These are phyloP conservation scores for Cylindrotheca closterium DNA, from an alignment of 108 stramenopile genomes.

Conservation along the genomic window DNA sequence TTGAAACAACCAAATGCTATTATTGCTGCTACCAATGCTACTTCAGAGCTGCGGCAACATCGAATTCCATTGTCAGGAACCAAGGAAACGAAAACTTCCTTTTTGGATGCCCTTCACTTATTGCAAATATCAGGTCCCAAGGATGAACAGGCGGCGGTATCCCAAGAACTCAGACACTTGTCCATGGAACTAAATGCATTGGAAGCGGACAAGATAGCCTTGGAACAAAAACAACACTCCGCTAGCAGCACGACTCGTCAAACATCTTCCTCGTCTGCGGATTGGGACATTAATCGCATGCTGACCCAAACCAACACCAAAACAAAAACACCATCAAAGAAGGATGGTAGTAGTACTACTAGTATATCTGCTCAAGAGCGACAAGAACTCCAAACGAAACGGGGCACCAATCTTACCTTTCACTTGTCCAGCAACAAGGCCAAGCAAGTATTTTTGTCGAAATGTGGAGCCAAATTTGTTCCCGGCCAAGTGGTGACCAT, in stretches of 20 bases:
- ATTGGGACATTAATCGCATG: too few relatives aligned
- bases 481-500: too few relatives aligned
- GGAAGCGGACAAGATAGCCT: conserved; percentile 31
- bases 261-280: too few relatives aligned
- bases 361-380: conserved; percentile 7
- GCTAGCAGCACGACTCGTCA: too few relatives aligned
- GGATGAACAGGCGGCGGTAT: conserved; percentile 39
- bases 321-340: background rate
- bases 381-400: conserved; percentile 21
- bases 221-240: background rate
- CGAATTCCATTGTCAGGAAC: too few relatives aligned
- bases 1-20: background rate
- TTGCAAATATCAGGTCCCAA: background rate
- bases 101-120: too few relatives aligned
- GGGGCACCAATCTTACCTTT: conserved; percentile 43
- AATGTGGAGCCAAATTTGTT: conserved; percentile 29
- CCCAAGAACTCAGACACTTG: conserved; percentile 38
- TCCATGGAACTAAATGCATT: conserved; percentile 45
- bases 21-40: too few relatives aligned
- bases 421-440: conserved; percentile 18
- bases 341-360: conserved; percentile 2
- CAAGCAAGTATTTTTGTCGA: conserved; percentile 29
- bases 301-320: background rate
- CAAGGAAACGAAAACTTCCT: too few relatives aligned
- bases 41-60: too few relatives aligned